Evolutionary conservation across 306 rosid species (phyloP).

Genomic region (Lupinus albus): DNA sequence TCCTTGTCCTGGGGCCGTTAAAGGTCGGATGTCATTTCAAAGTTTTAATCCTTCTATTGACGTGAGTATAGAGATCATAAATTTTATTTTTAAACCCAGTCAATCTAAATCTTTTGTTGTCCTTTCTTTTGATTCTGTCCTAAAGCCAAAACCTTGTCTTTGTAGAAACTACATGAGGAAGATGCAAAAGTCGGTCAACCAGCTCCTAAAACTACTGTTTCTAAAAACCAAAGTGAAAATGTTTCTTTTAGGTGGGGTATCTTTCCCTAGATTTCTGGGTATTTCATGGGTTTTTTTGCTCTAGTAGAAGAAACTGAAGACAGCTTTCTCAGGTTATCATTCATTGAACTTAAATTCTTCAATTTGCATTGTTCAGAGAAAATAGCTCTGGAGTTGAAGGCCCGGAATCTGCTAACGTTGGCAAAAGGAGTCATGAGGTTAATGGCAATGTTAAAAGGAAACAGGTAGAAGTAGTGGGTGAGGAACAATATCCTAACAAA

Average conservation of each 20-base stretch:
- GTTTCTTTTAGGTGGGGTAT: constrained; percentile 56
- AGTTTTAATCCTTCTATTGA: constrained; percentile 86
- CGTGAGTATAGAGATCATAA: constrained; percentile 66
- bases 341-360: background rate
- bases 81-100: constrained; percentile 18
- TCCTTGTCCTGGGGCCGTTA: constrained; percentile 79
- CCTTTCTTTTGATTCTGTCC: constrained; percentile 12
- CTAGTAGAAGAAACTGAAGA: background rate
- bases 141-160: constrained; percentile 46
- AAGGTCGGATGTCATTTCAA: constrained; percentile 87
- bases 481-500: constrained; percentile 52
- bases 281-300: too few species aligned
- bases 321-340: background rate
- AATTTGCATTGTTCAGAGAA: constrained; percentile 57
- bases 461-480: constrained; percentile 51
- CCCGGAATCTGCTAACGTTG: constrained; percentile 41
- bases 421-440: constrained; percentile 33
- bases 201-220: constrained; percentile 47
- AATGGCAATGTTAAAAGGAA: constrained; percentile 68
- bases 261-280: constrained; percentile 5
- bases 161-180: constrained; percentile 81
- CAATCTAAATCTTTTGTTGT: constrained; percentile 12
- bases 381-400: constrained; percentile 49
- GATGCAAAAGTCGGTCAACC: constrained; percentile 52
- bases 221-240: constrained; percentile 52